These are phyloP conservation scores for Isatis tinctoria DNA, from an alignment of 345 rosid species.

Conservation along the genomic window DNA sequence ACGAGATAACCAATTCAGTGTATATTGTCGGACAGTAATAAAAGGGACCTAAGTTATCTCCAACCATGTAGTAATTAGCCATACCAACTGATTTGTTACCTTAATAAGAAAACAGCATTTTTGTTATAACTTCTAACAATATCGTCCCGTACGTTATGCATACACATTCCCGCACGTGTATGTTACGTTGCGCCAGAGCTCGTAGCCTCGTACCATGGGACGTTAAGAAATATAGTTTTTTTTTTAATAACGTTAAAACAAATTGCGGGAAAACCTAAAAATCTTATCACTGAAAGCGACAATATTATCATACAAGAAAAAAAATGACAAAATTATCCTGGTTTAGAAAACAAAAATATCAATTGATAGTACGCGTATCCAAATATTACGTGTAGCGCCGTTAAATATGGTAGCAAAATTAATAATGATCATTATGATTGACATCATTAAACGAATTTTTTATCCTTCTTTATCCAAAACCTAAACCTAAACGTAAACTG, in stretches of 20 bases:
- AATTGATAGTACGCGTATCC: neutral
- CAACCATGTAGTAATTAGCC: constrained; percentile 10
- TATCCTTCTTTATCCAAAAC: neutral
- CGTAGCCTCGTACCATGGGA: neutral
- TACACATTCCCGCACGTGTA: neutral
- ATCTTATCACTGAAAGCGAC: neutral
- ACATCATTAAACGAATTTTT: neutral
- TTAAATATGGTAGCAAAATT: neutral
- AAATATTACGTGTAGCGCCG: neutral
- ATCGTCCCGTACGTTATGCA: neutral
- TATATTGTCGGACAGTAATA: neutral
- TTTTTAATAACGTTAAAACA: too few relatives aligned
- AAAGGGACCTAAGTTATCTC: constrained; percentile 4
- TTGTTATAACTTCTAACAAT: constrained; percentile 22
- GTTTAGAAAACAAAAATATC: neutral
- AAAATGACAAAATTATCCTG: neutral
- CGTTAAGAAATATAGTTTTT: neutral
- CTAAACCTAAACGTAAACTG: neutral
- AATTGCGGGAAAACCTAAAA: neutral
- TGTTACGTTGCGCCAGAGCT: neutral
- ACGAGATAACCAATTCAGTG: constrained; percentile 24
- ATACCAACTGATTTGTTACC: constrained; percentile 9
- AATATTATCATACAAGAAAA: neutral
- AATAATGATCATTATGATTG: neutral
- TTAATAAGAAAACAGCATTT: neutral